Percentiles rank a stretch among this genome's conserved stretches.
These are phyloP conservation scores for Fusarium subtropicale DNA, from an alignment of 2,329 filamentous ascomycete genomes.

Conservation along the genomic window DNA sequence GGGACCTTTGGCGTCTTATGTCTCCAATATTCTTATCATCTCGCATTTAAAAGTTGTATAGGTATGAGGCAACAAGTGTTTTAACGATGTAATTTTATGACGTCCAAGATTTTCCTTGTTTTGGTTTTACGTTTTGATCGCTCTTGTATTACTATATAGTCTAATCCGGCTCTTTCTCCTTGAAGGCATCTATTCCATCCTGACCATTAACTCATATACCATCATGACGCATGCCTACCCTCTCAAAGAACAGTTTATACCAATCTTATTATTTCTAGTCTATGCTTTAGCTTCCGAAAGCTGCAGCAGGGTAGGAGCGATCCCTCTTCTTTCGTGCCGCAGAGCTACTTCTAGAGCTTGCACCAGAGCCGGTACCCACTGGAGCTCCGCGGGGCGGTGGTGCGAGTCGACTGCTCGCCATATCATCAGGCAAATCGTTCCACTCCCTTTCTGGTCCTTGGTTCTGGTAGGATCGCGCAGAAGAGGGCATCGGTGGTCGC, in stretches of 20 bases:
- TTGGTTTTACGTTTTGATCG: background rate
- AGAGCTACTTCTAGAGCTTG: slow-evolving; percentile 69
- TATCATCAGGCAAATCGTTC: slow-evolving; percentile 74
- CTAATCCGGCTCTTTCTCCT: slow-evolving; percentile 1
- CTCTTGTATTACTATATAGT: slow-evolving; percentile 19
- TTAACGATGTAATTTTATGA: slow-evolving; percentile 20
- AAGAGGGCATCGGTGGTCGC: slow-evolving; percentile 42
- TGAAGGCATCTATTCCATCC: slow-evolving; percentile 5
- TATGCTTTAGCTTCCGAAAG: slow-evolving; percentile 61
- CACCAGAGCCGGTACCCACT: slow-evolving; percentile 53
- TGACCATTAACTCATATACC: slow-evolving; percentile 23
- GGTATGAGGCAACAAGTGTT: slow-evolving; percentile 20
- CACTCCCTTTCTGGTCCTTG: slow-evolving; percentile 69
- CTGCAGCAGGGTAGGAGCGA: slow-evolving; percentile 70
- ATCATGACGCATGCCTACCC: slow-evolving; percentile 25
- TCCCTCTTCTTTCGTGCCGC: slow-evolving; percentile 68
- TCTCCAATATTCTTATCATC: slow-evolving; percentile 3
- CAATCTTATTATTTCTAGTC: background rate
- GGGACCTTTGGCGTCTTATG: slow-evolving; percentile 32
- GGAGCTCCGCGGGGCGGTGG: slow-evolving; percentile 47
- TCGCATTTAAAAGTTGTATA: slow-evolving; percentile 33
- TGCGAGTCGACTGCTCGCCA: slow-evolving; percentile 56
- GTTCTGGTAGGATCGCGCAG: slow-evolving; percentile 67
- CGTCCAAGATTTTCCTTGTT: background rate
- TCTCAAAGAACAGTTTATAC: background rate